A percentile compares a stretch with the other conserved stretches of the same genome.
Conservation (phyloP, 2,329 filamentous ascomycete genomes). For the Fusarium udum region DNA sequence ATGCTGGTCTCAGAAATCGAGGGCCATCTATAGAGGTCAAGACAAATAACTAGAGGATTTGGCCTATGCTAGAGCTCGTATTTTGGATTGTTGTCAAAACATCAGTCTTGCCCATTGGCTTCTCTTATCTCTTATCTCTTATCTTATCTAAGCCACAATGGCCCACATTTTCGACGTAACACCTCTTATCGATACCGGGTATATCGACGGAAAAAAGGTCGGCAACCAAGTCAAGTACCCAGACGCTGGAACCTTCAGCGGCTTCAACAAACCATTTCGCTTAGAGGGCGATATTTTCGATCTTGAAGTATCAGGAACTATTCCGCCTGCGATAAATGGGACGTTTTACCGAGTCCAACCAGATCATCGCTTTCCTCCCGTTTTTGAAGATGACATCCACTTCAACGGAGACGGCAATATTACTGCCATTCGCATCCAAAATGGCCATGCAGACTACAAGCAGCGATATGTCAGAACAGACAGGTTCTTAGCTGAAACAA, state of each 20-base stretch:
- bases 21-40: neutral
- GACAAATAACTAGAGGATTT: neutral
- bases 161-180: neutral
- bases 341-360: conserved; percentile 27
- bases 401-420: conserved; percentile 28
- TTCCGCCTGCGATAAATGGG: conserved; percentile 17
- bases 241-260: neutral
- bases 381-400: conserved; percentile 17
- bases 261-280: conserved; percentile 4
- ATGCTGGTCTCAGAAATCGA: rapidly evolving
- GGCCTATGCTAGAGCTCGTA: neutral
- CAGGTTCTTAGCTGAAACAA: neutral
- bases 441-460: conserved; percentile 10
- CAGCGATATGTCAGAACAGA: conserved; percentile 15
- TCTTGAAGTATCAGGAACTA: neutral
- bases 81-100: neutral
- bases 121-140: neutral
- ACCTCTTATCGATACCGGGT: neutral
- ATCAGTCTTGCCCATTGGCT: neutral
- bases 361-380: conserved; percentile 18
- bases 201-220: neutral
- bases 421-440: neutral
- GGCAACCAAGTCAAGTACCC: neutral
- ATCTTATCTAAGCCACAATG: neutral
- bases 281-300: neutral